Percentiles rank a stretch among this genome's conserved stretches.
phyloP scores from a whole-genome alignment of 306 rosid genomes.

The apple (Malus domestica) region ASM211411v1 NC_041790.1:101001-101500 shows the following conservation, averaged over 20 bases:
- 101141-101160: background rate
- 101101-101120: background rate
- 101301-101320: background rate
- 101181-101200: background rate
- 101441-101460: no score
- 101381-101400: background rate
- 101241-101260: constrained; percentile 94
- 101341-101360: background rate
- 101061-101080: background rate
- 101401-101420: background rate
- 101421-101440: background rate
- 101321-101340: background rate
- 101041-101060: background rate
- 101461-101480: background rate
- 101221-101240: constrained; percentile 87
- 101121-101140: no score
- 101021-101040: constrained; percentile 81
- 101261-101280: constrained; percentile 96
- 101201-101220: constrained; percentile 8
- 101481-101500: background rate
- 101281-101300: constrained; percentile 43
- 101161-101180: background rate
- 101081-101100: background rate
- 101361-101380: background rate
- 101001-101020: constrained; percentile 79